Evolutionary conservation across 1,284 basidiomycete genomes (phyloP).

Genomic region (Boletus semigastroideus): DNA sequence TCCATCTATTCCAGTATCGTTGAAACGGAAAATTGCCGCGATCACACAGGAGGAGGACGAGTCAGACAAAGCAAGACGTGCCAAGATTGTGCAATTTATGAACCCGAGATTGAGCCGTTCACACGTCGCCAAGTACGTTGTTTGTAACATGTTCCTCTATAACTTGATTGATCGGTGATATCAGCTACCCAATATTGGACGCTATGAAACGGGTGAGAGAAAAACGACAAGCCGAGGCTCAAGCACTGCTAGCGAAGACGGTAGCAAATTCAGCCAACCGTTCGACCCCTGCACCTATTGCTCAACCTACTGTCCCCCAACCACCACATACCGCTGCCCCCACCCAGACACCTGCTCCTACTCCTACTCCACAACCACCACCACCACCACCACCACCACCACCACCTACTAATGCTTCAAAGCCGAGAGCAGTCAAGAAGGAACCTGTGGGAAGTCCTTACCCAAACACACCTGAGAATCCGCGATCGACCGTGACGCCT

Average conservation of each 20-base stretch:
- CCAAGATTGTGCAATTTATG: constrained; percentile 77
- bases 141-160: constrained; percentile 3
- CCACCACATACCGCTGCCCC: constrained; percentile 7
- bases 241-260: constrained; percentile 18
- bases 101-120: constrained; percentile 53
- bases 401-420: constrained; percentile 18
- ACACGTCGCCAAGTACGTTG: constrained; percentile 46
- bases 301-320: constrained; percentile 20
- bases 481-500: constrained; percentile 31
- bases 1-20: constrained; percentile 63
- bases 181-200: constrained; percentile 57
- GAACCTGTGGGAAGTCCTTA: constrained; percentile 27
- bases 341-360: constrained; percentile 18
- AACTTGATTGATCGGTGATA: constrained; percentile 8
- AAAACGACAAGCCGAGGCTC: constrained; percentile 28
- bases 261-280: constrained; percentile 28
- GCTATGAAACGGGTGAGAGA: constrained; percentile 38
- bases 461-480: constrained; percentile 31
- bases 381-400: constrained; percentile 21
- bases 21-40: constrained; percentile 73
- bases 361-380: constrained; percentile 11
- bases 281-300: constrained; percentile 21
- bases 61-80: constrained; percentile 62
- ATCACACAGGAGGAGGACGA: constrained; percentile 68
- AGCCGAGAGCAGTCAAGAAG: constrained; percentile 31